A percentile compares a stretch with the other conserved stretches of the same genome.
Conservation (phyloP, 768 basidiomycete species). For the Phlebiopsis gigantea region DNA sequence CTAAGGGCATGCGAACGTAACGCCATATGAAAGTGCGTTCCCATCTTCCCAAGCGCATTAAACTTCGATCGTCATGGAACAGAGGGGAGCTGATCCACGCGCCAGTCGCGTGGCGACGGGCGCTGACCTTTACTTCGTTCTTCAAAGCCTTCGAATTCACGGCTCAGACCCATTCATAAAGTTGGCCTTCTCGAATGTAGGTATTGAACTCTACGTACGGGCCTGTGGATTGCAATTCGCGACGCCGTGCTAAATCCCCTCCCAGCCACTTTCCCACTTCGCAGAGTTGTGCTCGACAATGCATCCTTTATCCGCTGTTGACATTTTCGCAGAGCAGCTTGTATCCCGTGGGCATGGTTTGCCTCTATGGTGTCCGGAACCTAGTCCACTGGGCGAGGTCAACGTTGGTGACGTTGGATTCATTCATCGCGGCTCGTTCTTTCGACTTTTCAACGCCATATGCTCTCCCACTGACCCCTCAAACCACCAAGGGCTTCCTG, state of each 20-base stretch:
- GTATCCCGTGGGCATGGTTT: conserved; percentile 5
- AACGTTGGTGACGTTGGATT: conserved; percentile 16
- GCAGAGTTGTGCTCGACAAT: neutral
- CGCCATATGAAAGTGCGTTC: no score
- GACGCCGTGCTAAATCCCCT: neutral
- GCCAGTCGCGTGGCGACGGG: no score
- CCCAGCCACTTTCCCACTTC: neutral
- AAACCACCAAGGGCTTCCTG: neutral
- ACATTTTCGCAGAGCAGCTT: conserved; percentile 12
- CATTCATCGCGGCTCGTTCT: conserved; percentile 8
- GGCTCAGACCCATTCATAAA: no score
- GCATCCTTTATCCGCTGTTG: no score
- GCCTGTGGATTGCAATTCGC: no score
- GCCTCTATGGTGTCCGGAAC: conserved; percentile 13
- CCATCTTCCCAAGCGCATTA: neutral
- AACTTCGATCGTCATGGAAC: neutral
- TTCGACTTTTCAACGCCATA: conserved; percentile 8
- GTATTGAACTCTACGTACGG: neutral
- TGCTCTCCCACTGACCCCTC: neutral
- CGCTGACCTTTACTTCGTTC: no score
- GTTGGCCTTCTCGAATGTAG: no score
- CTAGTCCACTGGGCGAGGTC: conserved; percentile 6
- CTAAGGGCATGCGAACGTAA: no score
- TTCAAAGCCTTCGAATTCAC: no score
- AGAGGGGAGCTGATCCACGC: no score